These are phyloP conservation scores for Cadophora sp. DNA, from an alignment of 2,329 filamentous ascomycete genomes.

Conservation along the genomic window DNA sequence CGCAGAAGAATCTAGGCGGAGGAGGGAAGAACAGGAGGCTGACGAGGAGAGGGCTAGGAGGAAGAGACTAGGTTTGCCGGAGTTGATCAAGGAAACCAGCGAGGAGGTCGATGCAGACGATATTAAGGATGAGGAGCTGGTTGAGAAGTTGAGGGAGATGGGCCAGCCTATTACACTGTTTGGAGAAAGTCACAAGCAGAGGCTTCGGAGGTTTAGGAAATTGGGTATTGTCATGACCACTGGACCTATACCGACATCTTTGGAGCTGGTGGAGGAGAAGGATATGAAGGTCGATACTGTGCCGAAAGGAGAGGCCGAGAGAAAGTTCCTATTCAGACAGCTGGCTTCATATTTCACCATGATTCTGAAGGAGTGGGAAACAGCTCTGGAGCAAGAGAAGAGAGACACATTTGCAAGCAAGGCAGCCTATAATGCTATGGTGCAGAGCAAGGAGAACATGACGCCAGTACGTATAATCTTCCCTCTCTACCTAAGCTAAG, in stretches of 20 bases:
- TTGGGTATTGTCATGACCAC: constrained; percentile 66
- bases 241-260: constrained; percentile 85
- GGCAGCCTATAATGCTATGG: constrained; percentile 82
- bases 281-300: constrained; percentile 83
- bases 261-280: constrained; percentile 80
- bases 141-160: constrained; percentile 70
- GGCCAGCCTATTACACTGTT: constrained; percentile 80
- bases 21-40: constrained; percentile 74
- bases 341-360: constrained; percentile 95
- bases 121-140: constrained; percentile 74
- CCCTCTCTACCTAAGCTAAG: neutral
- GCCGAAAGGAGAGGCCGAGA: constrained; percentile 66
- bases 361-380: constrained; percentile 88
- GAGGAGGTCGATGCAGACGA: constrained; percentile 62
- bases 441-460: constrained; percentile 87
- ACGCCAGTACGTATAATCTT: constrained; percentile 61
- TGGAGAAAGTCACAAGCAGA: constrained; percentile 76
- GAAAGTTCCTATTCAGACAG: constrained; percentile 81
- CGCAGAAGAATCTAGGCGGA: constrained; percentile 77
- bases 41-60: constrained; percentile 76
- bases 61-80: constrained; percentile 81
- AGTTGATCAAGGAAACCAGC: constrained; percentile 62
- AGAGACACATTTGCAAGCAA: constrained; percentile 77
- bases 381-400: constrained; percentile 72
- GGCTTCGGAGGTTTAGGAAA: constrained; percentile 74